Evolutionary conservation across 495 filamentous ascomycete species (phyloP), one percentile per base, ranked within the genome.

Genomic region (Peziza echinospora): DNA sequence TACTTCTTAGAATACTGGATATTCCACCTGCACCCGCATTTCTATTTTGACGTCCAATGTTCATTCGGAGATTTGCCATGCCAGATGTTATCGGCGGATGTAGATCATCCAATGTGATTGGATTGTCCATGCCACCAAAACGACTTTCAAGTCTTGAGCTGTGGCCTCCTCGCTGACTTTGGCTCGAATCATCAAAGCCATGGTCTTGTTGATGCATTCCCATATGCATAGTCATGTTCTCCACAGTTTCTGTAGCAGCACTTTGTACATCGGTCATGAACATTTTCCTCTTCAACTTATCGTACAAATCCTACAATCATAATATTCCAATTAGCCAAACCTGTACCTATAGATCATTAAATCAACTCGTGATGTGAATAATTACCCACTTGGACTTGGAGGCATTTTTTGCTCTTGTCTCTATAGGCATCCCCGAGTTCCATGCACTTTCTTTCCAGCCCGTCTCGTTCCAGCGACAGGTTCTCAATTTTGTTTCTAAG

Each of bases 341-440:
- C n/a, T n/a, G n/a, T n/a, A n/a, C n/a, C n/a, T n/a, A n/a, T n/a
- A n/a, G n/a, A n/a, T n/a, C n/a, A n/a, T n/a, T n/a, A n/a, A n/a
- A n/a, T n/a, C n/a, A n/a, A n/a, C n/a, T n/a, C n/a, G n/a, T n/a
- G n/a, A 16, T 4, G 26, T 28, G 40, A 42, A 22, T 10, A 30
- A 10, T 44, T n/a, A n/a, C n/a, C n/a, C n/a, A 58, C 54, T 28
- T 84, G 82, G 17, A 77, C 77, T 47, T 85, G 78, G 3, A 75
- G 64, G n/a, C 83, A 70, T 48, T 81, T 79, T 37, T 74, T 75
- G 48, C 65, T 77, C 55, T 91, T 91, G 25, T 87, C 80, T 37
- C 72, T 69, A 49, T 76, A 75, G 2, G 74, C 67, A 43, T 77
- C 69, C 23, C 70, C 65, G 3, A 93, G 66, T 16, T 89, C 83